Percentiles rank a stretch among this genome's conserved stretches.
These are phyloP conservation scores for Tylopilus sp. DNA, from an alignment of 768 basidiomycete species.

Conservation along the genomic window DNA sequence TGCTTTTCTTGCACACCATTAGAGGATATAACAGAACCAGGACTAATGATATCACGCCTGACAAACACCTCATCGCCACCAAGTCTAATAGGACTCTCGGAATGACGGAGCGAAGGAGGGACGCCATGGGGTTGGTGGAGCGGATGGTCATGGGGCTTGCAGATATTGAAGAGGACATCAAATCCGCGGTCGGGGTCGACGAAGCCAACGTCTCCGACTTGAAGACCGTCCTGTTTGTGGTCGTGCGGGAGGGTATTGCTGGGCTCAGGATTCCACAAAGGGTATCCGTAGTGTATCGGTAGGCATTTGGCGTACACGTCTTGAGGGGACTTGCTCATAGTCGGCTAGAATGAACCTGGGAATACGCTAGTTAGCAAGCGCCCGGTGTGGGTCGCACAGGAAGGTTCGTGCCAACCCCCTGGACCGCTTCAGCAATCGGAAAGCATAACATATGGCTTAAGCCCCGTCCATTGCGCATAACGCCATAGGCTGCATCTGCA, in stretches of 20 bases:
- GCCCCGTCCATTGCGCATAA: too few relatives aligned
- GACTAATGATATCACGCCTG: not conserved
- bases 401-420: too few relatives aligned
- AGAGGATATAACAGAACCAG: not conserved
- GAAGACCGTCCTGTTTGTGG: not conserved
- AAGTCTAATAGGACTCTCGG: not conserved
- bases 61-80: not conserved
- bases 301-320: not conserved
- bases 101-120: too few relatives aligned
- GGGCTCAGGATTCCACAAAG: not conserved
- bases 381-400: too few relatives aligned
- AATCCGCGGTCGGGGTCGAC: not conserved
- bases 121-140: not conserved
- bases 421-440: too few relatives aligned
- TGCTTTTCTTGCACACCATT: not conserved
- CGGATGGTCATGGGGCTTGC: not conserved
- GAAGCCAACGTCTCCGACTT: not conserved
- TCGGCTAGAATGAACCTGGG: too few relatives aligned
- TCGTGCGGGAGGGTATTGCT: not conserved
- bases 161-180: not conserved
- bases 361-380: too few relatives aligned
- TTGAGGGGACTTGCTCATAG: too few relatives aligned
- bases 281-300: not conserved
- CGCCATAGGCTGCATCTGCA: too few relatives aligned
- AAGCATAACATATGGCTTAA: too few relatives aligned